Base-by-base conservation (phyloP, 2,329 filamentous ascomycete species). In the Emergomyces orientalis region DNA sequence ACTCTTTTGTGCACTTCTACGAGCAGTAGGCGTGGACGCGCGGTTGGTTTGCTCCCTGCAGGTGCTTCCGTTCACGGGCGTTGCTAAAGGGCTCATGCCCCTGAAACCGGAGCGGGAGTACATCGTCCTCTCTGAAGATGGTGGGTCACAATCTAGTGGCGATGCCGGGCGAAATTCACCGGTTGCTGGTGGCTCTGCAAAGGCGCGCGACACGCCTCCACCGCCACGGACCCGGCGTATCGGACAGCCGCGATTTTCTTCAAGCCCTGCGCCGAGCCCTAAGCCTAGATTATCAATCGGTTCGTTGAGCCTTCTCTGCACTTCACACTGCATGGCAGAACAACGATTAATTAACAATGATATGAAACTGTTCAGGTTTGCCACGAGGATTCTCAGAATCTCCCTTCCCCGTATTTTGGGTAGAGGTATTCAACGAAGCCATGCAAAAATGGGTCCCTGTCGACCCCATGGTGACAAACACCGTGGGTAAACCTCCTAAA, bases 1-100 rank as follows among this genome's bases (percentile, higher is more conserved):
- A 72, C 75, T 99, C 0, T 96, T 95, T 70, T 97, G 94, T 73
- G 89, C 92, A 2, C 76, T 97, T 39, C 80, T 99, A 3, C 86
- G 94, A 22, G 84, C 86, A n/a, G 85, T 83, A n/a, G 91, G 90
- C 2, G 85, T 97, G 7, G 86, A 91, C 66, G 82, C 90, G 5
- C 84, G 94, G 14, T 80, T 99, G 4, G 89, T 97, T 0, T 97
- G 91, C 74, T 99, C 94, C 4, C 78, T 99, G 3, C 94, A 99
- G 68, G 85, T 88, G 1, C 79, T 99, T 0, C 82, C 89, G 0
- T 92, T 92, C 67, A 79, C 81, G 2, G 82, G 76, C 2, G 73
- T 74, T 14, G 73, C 75, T 2, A 75, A 81, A 72, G 72, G 73
- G 62, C 66, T 76, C 63, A 76, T 78, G 34, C 74, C 81, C 13